These are phyloP conservation scores for Oemleria cerasiformis DNA, from an alignment of 306 rosid species.

Conservation along the genomic window DNA sequence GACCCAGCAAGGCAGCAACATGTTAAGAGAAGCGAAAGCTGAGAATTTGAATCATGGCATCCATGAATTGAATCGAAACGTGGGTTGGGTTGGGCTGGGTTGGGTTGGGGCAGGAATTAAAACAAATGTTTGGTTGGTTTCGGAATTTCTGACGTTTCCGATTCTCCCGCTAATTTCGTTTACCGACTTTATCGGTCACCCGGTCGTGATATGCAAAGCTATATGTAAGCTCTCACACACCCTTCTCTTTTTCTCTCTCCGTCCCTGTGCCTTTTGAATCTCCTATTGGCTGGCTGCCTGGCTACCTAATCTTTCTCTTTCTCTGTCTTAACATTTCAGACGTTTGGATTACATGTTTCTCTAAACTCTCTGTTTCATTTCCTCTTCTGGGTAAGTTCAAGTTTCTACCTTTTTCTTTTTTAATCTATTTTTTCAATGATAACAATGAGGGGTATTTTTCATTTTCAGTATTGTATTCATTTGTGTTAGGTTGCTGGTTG, in stretches of 20 bases:
- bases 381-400: constrained; percentile 31
- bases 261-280: constrained; percentile 35
- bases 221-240: constrained; percentile 47
- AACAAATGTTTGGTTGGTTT: constrained; percentile 33
- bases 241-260: constrained; percentile 28
- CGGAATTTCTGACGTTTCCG: constrained; percentile 44
- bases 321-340: constrained; percentile 25
- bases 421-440: too few relatives aligned
- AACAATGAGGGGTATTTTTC: too few relatives aligned
- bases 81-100: background rate
- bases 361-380: constrained; percentile 20
- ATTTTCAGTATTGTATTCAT: background rate
- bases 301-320: constrained; percentile 21
- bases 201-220: constrained; percentile 45
- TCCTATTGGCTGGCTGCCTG: constrained; percentile 24
- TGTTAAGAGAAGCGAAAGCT: background rate
- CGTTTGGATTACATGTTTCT: constrained; percentile 25
- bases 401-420: background rate
- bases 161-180: constrained; percentile 49
- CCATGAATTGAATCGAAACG: background rate
- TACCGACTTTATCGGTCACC: constrained; percentile 58
- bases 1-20: background rate
- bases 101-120: background rate
- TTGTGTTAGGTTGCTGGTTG: background rate
- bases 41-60: background rate